These are phyloP conservation scores for Trametes pubescens DNA, from an alignment of 1,284 basidiomycete species.

Conservation along the genomic window DNA sequence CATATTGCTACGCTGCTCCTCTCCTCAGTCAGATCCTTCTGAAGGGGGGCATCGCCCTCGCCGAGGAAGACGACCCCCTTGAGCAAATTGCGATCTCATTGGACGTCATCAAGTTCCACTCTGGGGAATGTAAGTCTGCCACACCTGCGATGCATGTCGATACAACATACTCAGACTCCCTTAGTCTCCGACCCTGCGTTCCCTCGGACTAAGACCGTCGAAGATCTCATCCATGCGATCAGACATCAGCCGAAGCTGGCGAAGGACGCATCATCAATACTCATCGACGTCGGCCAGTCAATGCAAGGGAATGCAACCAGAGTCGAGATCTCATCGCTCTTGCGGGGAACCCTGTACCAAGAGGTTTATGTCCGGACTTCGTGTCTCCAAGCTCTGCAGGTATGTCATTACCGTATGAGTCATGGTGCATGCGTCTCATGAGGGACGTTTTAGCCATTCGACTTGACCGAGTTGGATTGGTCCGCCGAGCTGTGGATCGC, in stretches of 20 bases:
- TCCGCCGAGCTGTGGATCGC: constrained; percentile 90
- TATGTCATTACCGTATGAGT: constrained; percentile 42
- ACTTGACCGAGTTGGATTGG: constrained; percentile 95
- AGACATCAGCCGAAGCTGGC: constrained; percentile 82
- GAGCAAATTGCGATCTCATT: constrained; percentile 91
- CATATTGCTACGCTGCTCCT: constrained; percentile 86
- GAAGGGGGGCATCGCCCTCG: constrained; percentile 69
- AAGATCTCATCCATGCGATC: constrained; percentile 80
- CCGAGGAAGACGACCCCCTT: constrained; percentile 78
- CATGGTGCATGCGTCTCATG: neutral
- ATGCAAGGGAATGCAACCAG: constrained; percentile 72
- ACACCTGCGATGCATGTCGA: neutral
- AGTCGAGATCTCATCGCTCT: constrained; percentile 72
- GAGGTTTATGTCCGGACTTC: constrained; percentile 92
- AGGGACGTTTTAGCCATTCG: constrained; percentile 73
- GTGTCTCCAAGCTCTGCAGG: constrained; percentile 92
- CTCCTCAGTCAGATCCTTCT: constrained; percentile 78
- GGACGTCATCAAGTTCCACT: constrained; percentile 89
- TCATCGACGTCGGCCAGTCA: constrained; percentile 87
- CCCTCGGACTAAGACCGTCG: constrained; percentile 77
- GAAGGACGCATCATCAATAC: constrained; percentile 86
- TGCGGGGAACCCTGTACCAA: constrained; percentile 83
- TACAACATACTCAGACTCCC: constrained; percentile 11
- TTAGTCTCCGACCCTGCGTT: constrained; percentile 74
- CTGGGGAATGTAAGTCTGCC: constrained; percentile 78